Evolutionary conservation across 768 basidiomycete genomes (phyloP).

Genomic region (Chalciporus piperatus): DNA sequence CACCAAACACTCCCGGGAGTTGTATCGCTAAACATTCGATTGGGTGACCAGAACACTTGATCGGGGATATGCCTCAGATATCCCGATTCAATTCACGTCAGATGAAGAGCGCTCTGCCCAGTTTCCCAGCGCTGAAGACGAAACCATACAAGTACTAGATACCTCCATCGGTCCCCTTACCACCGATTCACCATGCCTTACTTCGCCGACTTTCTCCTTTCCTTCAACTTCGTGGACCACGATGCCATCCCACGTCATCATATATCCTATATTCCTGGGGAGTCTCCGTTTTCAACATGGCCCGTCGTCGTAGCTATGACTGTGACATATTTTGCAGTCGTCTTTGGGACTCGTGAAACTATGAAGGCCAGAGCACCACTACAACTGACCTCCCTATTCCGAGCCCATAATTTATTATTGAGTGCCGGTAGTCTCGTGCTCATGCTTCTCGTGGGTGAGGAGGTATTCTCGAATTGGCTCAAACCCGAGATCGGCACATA

Average conservation of each 20-base stretch:
- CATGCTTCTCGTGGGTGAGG: slow-evolving; percentile 81
- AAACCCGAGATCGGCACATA: slow-evolving; percentile 74
- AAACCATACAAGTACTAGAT: slow-evolving; percentile 11
- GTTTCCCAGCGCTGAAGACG: not conserved
- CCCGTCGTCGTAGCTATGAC: slow-evolving; percentile 67
- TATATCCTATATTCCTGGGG: slow-evolving; percentile 65
- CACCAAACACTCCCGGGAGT: not conserved
- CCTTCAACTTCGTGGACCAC: slow-evolving; percentile 45
- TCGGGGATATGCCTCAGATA: not conserved
- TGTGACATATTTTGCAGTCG: slow-evolving; percentile 74
- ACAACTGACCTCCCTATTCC: slow-evolving; percentile 77
- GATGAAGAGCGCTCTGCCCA: not conserved
- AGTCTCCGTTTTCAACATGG: slow-evolving; percentile 77
- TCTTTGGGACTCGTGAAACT: slow-evolving; percentile 77
- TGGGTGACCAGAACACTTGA: not conserved
- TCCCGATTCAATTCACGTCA: not conserved
- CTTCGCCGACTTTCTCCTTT: slow-evolving; percentile 66
- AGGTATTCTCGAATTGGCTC: slow-evolving; percentile 76
- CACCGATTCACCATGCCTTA: slow-evolving; percentile 50
- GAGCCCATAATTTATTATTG: slow-evolving; percentile 83
- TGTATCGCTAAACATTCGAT: not conserved
- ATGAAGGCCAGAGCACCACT: slow-evolving; percentile 75
- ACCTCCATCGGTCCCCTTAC: not conserved
- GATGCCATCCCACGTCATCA: slow-evolving; percentile 49
- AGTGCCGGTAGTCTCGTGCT: slow-evolving; percentile 77